Evolutionary conservation across 441 rosid genomes (phyloP).

Genomic region (Oxalis stricta): DNA sequence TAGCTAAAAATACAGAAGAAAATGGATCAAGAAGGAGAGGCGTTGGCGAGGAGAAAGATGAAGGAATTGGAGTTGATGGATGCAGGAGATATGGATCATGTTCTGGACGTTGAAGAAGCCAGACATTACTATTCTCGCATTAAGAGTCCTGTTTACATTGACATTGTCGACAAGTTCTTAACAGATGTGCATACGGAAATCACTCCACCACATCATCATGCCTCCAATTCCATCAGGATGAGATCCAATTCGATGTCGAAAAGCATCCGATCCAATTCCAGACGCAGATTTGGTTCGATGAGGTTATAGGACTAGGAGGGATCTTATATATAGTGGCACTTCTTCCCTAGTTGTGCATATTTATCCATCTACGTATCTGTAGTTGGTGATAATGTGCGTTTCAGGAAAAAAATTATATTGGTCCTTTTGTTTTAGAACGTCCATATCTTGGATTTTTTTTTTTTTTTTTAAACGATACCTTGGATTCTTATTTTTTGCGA

Average conservation of each 20-base stretch:
- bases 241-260: slow-evolving; percentile 12
- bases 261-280: slow-evolving; percentile 8
- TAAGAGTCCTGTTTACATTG: slow-evolving; percentile 49
- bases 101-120: slow-evolving; percentile 60
- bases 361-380: too few relatives aligned
- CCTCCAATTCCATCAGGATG: background rate
- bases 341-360: too few relatives aligned
- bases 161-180: slow-evolving; percentile 68
- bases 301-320: too few relatives aligned
- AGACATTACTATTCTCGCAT: slow-evolving; percentile 71
- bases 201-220: slow-evolving; percentile 8
- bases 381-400: too few relatives aligned
- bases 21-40: too few relatives aligned
- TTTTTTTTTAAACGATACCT: too few relatives aligned
- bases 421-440: too few relatives aligned
- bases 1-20: too few relatives aligned
- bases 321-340: too few relatives aligned
- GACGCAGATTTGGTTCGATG: slow-evolving; percentile 11
- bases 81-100: slow-evolving; percentile 43
- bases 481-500: too few relatives aligned
- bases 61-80: slow-evolving; percentile 66
- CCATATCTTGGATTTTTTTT: too few relatives aligned
- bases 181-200: slow-evolving; percentile 50
- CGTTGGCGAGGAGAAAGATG: slow-evolving; percentile 32
- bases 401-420: too few relatives aligned